Evolutionary conservation across 2,329 filamentous ascomycete genomes (phyloP), one percentile per base, ranked within the genome.

Genomic region (Apiospora saccharicola): DNA sequence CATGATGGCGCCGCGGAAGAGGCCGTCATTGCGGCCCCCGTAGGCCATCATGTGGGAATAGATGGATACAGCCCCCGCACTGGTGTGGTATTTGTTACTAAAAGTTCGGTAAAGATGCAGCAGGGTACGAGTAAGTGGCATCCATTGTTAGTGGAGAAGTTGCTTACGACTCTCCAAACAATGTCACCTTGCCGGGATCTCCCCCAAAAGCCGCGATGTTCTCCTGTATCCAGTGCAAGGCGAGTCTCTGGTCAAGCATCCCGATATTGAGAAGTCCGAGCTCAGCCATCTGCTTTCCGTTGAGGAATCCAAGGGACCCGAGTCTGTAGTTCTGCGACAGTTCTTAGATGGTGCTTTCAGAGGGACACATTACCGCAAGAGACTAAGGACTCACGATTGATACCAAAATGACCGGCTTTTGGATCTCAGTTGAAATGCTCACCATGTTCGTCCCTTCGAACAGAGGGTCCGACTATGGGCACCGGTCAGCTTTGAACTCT

Each of bases 1-100:
- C 71, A 87, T 80, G 61, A 89, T 90, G 2, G 85, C 89, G 12
- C 80, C 86, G 7, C 85, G 84, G 76, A 90, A 91, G 0, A 91
- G 80, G 0, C 82, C 80, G 71, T 91, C 88, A 70, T 91, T 84
- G 43, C 87, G 82, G 0, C 89, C 89, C 44, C 85, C 86, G 73
- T 90, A 89, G 14, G 88, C 86, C 44, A 88, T 83, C 30, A 85
- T 81, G 68, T 70, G 69, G 19, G 47, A 61, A 34, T 43, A 43
- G 34, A 70, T 70, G 69, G 46, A 51, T 13, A 44, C 37, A 26
- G 69, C 69, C 13, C 89, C 88, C 0, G 89, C 87, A 0, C 84
- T 87, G 30, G 7, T 44, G 12, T 44, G 13, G 46, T 47, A 10
- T 10, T 41, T 7, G 37, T 37, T 37, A 37, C 1, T 37, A 10